Percentiles rank a stretch among this genome's conserved stretches.
Evolutionary conservation across 345 rosid genomes (phyloP).

Genomic region (Citrus unshiu): DNA sequence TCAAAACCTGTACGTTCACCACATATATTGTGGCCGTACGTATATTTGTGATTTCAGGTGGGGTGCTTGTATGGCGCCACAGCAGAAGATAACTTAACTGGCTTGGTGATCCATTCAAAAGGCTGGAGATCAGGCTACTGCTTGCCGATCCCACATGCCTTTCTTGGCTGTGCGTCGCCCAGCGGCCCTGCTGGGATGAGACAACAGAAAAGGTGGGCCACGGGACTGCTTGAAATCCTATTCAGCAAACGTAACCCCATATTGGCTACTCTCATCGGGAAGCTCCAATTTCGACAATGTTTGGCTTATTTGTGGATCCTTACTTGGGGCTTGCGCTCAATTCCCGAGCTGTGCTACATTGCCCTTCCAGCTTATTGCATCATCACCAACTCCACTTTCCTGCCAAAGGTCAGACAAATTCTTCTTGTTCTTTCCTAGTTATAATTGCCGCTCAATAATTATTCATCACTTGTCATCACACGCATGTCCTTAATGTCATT

Average conservation of each 20-base stretch:
- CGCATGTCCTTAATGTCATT: too few relatives aligned
- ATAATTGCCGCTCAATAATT: too few relatives aligned
- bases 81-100: slow-evolving; percentile 52
- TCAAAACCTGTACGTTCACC: too few relatives aligned
- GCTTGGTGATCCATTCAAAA: slow-evolving; percentile 44
- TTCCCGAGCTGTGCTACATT: slow-evolving; percentile 59
- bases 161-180: slow-evolving; percentile 51
- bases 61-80: slow-evolving; percentile 70
- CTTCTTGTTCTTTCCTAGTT: not conserved
- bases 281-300: slow-evolving; percentile 46
- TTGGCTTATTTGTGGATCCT: slow-evolving; percentile 30
- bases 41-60: slow-evolving; percentile 15
- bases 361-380: slow-evolving; percentile 57
- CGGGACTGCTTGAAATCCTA: slow-evolving; percentile 52
- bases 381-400: slow-evolving; percentile 50
- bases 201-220: slow-evolving; percentile 64
- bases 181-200: slow-evolving; percentile 36
- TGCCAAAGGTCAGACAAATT: slow-evolving; percentile 48
- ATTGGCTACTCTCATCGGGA: slow-evolving; percentile 10
- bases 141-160: slow-evolving; percentile 42
- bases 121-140: slow-evolving; percentile 45
- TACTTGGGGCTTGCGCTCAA: slow-evolving; percentile 40
- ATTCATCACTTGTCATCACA: too few relatives aligned
- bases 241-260: slow-evolving; percentile 40
- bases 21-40: not conserved